Base-by-base conservation (phyloP, 2,329 filamentous ascomycete species). In the Ophiostoma triangulosporum region DNA sequence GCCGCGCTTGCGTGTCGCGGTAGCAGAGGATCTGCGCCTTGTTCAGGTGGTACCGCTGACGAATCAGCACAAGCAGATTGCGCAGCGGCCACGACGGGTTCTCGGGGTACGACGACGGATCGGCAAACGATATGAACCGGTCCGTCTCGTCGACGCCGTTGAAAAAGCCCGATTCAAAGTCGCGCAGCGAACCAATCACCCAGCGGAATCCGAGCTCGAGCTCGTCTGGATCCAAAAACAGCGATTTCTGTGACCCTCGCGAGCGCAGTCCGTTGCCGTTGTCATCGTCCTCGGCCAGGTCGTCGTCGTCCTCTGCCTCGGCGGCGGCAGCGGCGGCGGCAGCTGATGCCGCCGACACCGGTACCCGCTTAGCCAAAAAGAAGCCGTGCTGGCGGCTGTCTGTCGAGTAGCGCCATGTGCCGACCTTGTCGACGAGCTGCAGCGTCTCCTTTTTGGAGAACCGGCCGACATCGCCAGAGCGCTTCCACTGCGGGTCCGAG, bases 51-150 rank as follows among this genome's bases (percentile, higher is more conserved):
- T 88, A 98, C 17, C 89, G 78, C 59, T 91, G 84, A 54, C 88
- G 80, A 15, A 96, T 79, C 22, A 98, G 75, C 4, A 95, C 78
- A 17, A 98, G 73, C 1, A 97, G 74, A 63, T 98, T 98, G 51
- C 93, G 78, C 49, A 98, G 69, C 65, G 91, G 88, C 93, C 93
- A 98, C 0, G 89, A 89, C 1, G 93, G 91, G 49, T 89, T 86
- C 56, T 86, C 79, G 1, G 83, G 73, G 64, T 95, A 97, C 20
- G 88, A 95, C 0, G 93, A 97, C 0, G 93, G 87, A 64, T 98
- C 93, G 20, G 86, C 86, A 65, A 98, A 97, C 50, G 85, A 83
- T 20, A 97, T 77, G 64, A 84, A 96, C 57, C 79, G 79, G 65
- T 97, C 87, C 60, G 85, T 76, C n/a, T 80, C 73, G 3, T 78